Base-by-base conservation (phyloP, 2,329 filamentous ascomycete species). In the Dothidotthia symphoricarpi region DNA sequence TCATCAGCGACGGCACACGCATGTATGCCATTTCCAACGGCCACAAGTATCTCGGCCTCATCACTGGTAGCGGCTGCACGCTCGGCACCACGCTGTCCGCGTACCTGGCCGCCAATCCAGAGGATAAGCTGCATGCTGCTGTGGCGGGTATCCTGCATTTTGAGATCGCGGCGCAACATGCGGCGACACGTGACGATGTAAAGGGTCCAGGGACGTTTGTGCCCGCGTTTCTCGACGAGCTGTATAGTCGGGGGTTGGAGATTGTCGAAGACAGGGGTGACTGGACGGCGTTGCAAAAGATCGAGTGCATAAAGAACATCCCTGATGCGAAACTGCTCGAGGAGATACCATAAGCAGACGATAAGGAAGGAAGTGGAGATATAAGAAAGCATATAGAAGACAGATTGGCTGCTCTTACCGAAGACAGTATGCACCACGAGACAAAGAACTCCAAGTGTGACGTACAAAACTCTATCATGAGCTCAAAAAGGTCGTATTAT, bases 151-250 rank as follows among this genome's bases (percentile, higher is more conserved):
- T 94, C 13, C 64, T 93, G 49, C 78, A 88, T 62, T 96, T 85
- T 61, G 89, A 93, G 63, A 77, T 86, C 48, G 83, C 83, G 1
- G 86, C 88, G 0, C 84, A 91, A 69, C 68, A 70, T n/a, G 80
- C 80, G n/a, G 76, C 72, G 2, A 42, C 43, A 7, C 70, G 80
- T 35, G 65, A 70, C 0, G 76, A 82, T 46, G 87, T 93, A 3
- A 75, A 73, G 41, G 91, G 91, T 0, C 89, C 91, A 0, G 91
- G 91, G 0, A 88, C 82, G 1, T 96, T 96, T 70, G 82, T 94
- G 10, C 85, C 88, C 0, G 83, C 83, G 0, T 90, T 96, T 57
- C 70, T 96, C 28, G 91, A 97, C 53, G 85, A 78, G 60, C 60
- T 85, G 34, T 78, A 75, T 35, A 16, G 27, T 10, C 16, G 33